Evolutionary conservation across 1,139 yeast genomes (phyloP), one percentile per base, ranked within the genome.

Genomic region (Candida glucosophila): DNA sequence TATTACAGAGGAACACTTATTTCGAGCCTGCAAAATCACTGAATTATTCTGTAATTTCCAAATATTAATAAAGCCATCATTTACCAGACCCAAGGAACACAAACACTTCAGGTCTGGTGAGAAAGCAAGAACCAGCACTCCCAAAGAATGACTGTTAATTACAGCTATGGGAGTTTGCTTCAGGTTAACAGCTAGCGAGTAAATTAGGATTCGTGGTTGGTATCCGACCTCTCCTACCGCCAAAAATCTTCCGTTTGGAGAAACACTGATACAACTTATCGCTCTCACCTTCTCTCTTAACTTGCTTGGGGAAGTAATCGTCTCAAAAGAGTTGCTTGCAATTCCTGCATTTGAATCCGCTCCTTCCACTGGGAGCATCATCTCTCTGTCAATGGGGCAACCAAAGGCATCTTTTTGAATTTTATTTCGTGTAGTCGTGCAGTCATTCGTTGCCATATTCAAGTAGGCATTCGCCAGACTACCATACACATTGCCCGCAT

Each of bases 161-260:
- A 64, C 52, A 5, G 70, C 67, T 7, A 75, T 43, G 1, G 83
- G 82, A 12, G 43, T 42, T 9, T 44, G 38, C n/a, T 52, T 41
- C 28, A 71, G 58, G 28, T 68, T 62, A 0, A 63, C 55, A 0
- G 80, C 78, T 8, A 73, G 49, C 3, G 82, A 73, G 40, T 67
- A 78, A 5, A 78, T 41, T 17, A 76, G 50, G 2, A 78, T 61
- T 15, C 83, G 52, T 1, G 88, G 86, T 33, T 65, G 72, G 35
- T 74, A 73, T 0, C 86, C 86, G 0, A 61, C 49, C 41, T 78
- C 86, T 1, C 86, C 88, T 5, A 75, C 68, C 0, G 83, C 85
- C 22, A 78, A 44, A 8, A 71, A 37, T 26, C 47, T 57, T 22
- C 56, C 59, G 40, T 70, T 66, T 0, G 78, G 72, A 0, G 81